Conservation (phyloP, 2,329 filamentous ascomycete genomes). For the Rutstroemia sp. region DNA sequence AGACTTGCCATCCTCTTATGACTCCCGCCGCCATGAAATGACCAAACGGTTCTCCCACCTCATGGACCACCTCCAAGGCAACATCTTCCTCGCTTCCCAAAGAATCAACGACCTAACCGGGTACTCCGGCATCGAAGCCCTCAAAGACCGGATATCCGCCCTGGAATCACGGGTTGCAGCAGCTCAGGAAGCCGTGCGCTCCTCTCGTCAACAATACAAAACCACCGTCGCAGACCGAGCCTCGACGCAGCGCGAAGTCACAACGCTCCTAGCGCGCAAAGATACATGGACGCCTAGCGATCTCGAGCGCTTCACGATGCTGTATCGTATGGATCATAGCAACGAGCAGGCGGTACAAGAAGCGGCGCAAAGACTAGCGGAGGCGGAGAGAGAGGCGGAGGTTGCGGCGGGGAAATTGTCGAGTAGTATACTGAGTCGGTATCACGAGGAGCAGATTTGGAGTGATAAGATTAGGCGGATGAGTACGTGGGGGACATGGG, state of each 20-base stretch:
- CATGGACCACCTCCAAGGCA: slow-evolving; percentile 85
- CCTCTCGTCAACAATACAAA: slow-evolving; percentile 70
- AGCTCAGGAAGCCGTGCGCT: slow-evolving; percentile 59
- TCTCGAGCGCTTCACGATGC: slow-evolving; percentile 85
- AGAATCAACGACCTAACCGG: slow-evolving; percentile 91
- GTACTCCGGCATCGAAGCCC: slow-evolving; percentile 81
- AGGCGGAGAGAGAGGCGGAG: slow-evolving; percentile 74
- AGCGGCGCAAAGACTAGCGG: slow-evolving; percentile 63
- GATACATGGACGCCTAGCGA: slow-evolving; percentile 83
- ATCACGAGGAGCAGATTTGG: slow-evolving; percentile 99
- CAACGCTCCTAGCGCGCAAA: slow-evolving; percentile 86
- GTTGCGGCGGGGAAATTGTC: slow-evolving; percentile 68
- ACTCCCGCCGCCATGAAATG: slow-evolving; percentile 36
- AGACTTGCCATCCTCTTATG: slow-evolving; percentile 40
- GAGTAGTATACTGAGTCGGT: slow-evolving; percentile 77
- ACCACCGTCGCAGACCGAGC: slow-evolving; percentile 76
- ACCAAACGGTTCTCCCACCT: slow-evolving; percentile 52
- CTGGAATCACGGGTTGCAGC: slow-evolving; percentile 53
- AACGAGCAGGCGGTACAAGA: slow-evolving; percentile 78
- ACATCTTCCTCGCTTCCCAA: slow-evolving; percentile 77
- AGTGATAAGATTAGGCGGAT: slow-evolving; percentile 94
- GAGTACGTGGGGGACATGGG: slow-evolving; percentile 98
- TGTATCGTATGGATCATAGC: slow-evolving; percentile 88
- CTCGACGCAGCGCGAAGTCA: slow-evolving; percentile 91
- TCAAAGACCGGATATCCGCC: slow-evolving; percentile 69